These are phyloP conservation scores for Gentiana dahurica DNA, from an alignment of 257 asterid genomes.

Conservation along the genomic window DNA sequence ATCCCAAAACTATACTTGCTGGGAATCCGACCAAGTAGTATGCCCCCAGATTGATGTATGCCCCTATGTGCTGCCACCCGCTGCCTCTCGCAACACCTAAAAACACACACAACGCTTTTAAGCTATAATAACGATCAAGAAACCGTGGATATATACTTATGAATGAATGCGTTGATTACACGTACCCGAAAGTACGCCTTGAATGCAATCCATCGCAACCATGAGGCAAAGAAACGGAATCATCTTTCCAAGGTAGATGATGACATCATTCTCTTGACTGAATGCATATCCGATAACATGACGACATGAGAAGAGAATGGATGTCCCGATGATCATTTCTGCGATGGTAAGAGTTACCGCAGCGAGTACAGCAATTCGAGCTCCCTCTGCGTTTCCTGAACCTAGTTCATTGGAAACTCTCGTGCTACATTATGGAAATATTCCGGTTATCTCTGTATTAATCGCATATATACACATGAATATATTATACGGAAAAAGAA, in stretches of 20 bases:
- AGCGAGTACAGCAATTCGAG: constrained; percentile 4
- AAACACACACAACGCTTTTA: too few species aligned
- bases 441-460: constrained; percentile 38
- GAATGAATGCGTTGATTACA: neutral
- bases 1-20: neutral
- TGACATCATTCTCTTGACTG: constrained; percentile 20
- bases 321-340: constrained; percentile 3
- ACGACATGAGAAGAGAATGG: neutral
- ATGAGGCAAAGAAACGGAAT: constrained; percentile 16
- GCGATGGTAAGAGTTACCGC: constrained; percentile 7
- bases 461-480: too few species aligned
- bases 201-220: constrained; percentile 13
- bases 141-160: too few species aligned
- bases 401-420: constrained; percentile 20
- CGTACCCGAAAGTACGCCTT: constrained; percentile 15
- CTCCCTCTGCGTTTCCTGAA: constrained; percentile 11
- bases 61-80: neutral
- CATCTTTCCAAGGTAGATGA: constrained; percentile 10
- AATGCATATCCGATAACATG: constrained; percentile 15
- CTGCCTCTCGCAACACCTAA: too few species aligned
- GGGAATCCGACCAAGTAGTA: neutral
- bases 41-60: neutral
- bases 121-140: too few species aligned
- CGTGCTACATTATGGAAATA: constrained; percentile 20
- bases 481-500: too few species aligned